Conservation (phyloP, 208 protist genomes). For the Acanthamoeba royreba region DNA sequence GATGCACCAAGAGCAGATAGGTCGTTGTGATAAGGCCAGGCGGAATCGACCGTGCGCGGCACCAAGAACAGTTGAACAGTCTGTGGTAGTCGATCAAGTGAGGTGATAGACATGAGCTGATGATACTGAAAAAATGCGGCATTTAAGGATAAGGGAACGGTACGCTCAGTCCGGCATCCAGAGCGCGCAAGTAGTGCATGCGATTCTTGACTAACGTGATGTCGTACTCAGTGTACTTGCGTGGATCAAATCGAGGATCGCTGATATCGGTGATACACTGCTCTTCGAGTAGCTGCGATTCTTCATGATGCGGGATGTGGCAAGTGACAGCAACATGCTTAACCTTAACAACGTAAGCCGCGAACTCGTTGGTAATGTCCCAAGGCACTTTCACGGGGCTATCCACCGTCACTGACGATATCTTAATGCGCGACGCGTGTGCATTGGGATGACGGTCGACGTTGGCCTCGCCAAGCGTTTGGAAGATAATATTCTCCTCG, state of each 20-base stretch:
- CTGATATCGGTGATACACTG: neutral
- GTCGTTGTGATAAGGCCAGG: neutral
- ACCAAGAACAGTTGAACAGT: neutral
- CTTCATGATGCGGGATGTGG: conserved; percentile 49
- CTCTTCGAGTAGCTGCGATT: neutral
- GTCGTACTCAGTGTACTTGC: conserved; percentile 44
- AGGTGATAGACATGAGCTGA: too few species aligned
- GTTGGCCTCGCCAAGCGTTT: neutral
- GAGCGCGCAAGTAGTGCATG: conserved; percentile 54
- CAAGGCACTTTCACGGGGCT: conserved; percentile 77
- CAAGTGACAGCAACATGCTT: conserved; percentile 83
- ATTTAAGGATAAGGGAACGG: too few species aligned
- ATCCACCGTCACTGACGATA: conserved; percentile 84
- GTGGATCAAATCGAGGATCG: too few species aligned
- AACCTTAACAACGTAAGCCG: conserved; percentile 82
- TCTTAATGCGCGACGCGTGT: conserved; percentile 84
- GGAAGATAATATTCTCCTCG: conserved; percentile 12
- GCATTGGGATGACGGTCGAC: conserved; percentile 83
- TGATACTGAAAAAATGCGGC: too few species aligned
- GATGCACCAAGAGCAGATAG: neutral
- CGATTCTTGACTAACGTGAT: neutral
- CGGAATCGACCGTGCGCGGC: neutral
- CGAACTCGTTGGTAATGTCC: conserved; percentile 79
- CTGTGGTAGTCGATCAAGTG: too few species aligned
- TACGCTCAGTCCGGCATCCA: conserved; percentile 68